phyloP scores from a whole-genome alignment of 495 filamentous ascomycete genomes.

The Hypoxylon intermedium region DNA sequence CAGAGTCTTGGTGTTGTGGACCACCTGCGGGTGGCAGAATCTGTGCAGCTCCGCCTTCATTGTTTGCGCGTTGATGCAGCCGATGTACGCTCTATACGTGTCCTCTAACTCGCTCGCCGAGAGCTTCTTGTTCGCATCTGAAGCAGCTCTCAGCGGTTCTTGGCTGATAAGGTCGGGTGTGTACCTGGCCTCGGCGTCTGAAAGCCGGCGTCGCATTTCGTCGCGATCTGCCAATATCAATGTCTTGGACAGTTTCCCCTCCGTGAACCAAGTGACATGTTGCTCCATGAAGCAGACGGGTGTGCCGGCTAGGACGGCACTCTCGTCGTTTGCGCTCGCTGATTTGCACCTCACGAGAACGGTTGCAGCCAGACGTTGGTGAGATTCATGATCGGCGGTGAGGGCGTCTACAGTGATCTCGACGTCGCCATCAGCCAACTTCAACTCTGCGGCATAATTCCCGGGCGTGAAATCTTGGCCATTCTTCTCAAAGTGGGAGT shows the following conservation, averaged over 20 bases:
- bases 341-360: constrained; percentile 11
- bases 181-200: constrained; percentile 7
- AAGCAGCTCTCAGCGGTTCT: constrained; percentile 13
- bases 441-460: constrained; percentile 31
- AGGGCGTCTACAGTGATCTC: constrained; percentile 31
- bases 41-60: constrained; percentile 35
- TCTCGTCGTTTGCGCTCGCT: not conserved
- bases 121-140: constrained; percentile 16
- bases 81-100: constrained; percentile 36
- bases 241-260: constrained; percentile 37
- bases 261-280: constrained; percentile 29
- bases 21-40: constrained; percentile 37
- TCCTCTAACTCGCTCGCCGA: constrained; percentile 21
- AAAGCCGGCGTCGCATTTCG: constrained; percentile 30
- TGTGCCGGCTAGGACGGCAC: constrained; percentile 7
- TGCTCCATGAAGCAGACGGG: constrained; percentile 30
- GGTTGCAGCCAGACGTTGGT: constrained; percentile 15
- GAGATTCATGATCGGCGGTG: constrained; percentile 27
- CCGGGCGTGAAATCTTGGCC: constrained; percentile 32
- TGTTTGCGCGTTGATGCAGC: constrained; percentile 40
- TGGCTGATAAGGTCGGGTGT: constrained; percentile 18
- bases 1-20: constrained; percentile 37
- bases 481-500: constrained; percentile 33
- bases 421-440: constrained; percentile 19
- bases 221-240: constrained; percentile 25